phyloP scores from a whole-genome alignment of 2,329 filamentous ascomycete species.

The Alternaria brassicae region DNA sequence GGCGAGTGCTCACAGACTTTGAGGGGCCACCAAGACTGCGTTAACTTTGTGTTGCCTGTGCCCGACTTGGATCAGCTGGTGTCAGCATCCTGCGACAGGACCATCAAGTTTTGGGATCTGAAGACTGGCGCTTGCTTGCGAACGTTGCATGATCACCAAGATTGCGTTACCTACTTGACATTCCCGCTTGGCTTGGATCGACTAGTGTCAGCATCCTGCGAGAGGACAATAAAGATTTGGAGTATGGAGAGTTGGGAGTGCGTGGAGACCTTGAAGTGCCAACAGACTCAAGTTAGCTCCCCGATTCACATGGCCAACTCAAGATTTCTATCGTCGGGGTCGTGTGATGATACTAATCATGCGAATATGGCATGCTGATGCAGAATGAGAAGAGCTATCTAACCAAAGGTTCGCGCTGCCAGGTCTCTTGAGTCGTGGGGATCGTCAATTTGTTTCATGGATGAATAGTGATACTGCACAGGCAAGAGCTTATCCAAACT shows the following conservation, averaged over 20 bases:
- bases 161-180: background rate
- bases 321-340: background rate
- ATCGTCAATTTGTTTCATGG: background rate
- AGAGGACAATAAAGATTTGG: background rate
- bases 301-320: background rate
- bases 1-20: conserved; percentile 13
- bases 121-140: background rate
- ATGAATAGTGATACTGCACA: background rate
- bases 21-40: conserved; percentile 17
- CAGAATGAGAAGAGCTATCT: background rate
- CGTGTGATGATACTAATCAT: background rate
- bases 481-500: too few relatives aligned
- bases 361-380: background rate
- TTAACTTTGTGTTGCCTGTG: conserved; percentile 28
- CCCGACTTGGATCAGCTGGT: conserved; percentile 23
- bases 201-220: too few relatives aligned
- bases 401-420: too few relatives aligned
- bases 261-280: background rate
- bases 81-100: too few relatives aligned
- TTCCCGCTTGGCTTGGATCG: background rate
- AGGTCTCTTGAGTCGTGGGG: too few relatives aligned
- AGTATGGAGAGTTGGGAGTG: background rate
- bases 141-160: background rate
- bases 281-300: background rate
- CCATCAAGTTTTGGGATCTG: conserved; percentile 29